Percentiles rank a stretch among this genome's conserved stretches.
Evolutionary conservation across 352 stramenopile species (phyloP).

Genomic region (Globisporangium takayamanum): DNA sequence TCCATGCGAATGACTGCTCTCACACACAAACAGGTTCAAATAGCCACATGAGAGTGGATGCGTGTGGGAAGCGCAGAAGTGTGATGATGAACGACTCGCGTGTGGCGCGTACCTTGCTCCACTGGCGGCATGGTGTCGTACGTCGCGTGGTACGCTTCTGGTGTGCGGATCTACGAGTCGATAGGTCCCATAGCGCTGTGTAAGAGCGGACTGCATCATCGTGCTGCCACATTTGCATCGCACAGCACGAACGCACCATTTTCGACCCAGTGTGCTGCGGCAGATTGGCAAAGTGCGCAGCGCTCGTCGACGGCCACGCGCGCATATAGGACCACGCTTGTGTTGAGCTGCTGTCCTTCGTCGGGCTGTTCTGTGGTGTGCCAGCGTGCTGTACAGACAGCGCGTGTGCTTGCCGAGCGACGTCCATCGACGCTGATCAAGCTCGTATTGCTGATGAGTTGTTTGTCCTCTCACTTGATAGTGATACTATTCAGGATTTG

Average conservation of each 20-base stretch:
- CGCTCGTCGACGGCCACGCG: slow-evolving; percentile 14
- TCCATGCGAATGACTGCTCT: slow-evolving; percentile 44
- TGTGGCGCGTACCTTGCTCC: slow-evolving; percentile 39
- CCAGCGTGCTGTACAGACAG: no score
- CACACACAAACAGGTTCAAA: not conserved
- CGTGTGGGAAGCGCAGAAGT: not conserved
- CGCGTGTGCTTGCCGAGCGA: no score
- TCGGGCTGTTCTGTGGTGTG: no score
- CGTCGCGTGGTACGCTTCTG: slow-evolving; percentile 54
- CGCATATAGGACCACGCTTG: not conserved
- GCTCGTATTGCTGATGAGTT: no score
- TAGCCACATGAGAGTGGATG: not conserved
- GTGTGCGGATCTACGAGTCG: slow-evolving; percentile 37
- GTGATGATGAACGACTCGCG: not conserved
- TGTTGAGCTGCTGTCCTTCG: no score
- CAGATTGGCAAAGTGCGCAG: slow-evolving; percentile 30
- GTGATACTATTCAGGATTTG: not conserved
- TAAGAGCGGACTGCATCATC: slow-evolving; percentile 2
- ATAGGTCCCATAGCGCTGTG: not conserved
- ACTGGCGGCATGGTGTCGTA: slow-evolving; percentile 57
- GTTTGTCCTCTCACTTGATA: no score
- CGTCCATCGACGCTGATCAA: no score
- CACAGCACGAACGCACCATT: slow-evolving; percentile 22
- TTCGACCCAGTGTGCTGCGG: slow-evolving; percentile 24
- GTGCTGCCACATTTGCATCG: not conserved